These are phyloP conservation scores for Pichia pseudocactophila DNA, from an alignment of 805 yeast species.

Conservation along the genomic window DNA sequence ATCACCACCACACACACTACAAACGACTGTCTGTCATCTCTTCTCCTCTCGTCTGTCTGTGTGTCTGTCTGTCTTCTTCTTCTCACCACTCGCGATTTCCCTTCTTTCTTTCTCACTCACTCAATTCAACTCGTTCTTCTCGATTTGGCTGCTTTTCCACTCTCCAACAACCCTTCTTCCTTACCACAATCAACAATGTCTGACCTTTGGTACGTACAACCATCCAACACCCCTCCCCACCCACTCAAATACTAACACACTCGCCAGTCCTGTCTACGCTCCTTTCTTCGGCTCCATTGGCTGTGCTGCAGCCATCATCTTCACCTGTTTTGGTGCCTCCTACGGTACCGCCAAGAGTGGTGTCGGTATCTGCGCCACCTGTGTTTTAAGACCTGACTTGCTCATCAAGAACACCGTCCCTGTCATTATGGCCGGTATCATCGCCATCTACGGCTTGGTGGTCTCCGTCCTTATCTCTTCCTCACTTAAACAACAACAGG, in stretches of 20 bases:
- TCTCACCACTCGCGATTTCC: too few species aligned
- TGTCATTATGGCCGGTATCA: slow-evolving; percentile 99
- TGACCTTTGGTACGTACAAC: slow-evolving; percentile 62
- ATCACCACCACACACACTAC: too few species aligned
- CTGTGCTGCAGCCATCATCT: slow-evolving; percentile 97
- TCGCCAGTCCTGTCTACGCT: slow-evolving; percentile 69
- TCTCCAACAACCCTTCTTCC: not conserved
- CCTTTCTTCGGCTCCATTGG: slow-evolving; percentile 99
- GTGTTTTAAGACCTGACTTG: slow-evolving; percentile 95
- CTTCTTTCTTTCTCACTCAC: too few species aligned
- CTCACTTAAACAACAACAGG: slow-evolving; percentile 81
- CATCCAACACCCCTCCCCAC: too few species aligned
- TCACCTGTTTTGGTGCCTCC: slow-evolving; percentile 98
- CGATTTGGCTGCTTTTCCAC: not conserved
- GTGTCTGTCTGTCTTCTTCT: too few species aligned
- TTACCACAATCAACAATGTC: slow-evolving; percentile 36
- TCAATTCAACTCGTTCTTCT: too few species aligned
- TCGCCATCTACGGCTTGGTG: slow-evolving; percentile 96
- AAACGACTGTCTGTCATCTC: too few species aligned
- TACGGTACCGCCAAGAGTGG: slow-evolving; percentile 99
- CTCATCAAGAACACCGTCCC: slow-evolving; percentile 91
- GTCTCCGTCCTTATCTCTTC: slow-evolving; percentile 92
- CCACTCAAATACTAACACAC: too few species aligned
- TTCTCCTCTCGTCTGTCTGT: too few species aligned
- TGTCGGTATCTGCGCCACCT: slow-evolving; percentile 98